Base-by-base conservation (phyloP, 345 rosid genomes). In the Populus ilicifolia region DNA sequence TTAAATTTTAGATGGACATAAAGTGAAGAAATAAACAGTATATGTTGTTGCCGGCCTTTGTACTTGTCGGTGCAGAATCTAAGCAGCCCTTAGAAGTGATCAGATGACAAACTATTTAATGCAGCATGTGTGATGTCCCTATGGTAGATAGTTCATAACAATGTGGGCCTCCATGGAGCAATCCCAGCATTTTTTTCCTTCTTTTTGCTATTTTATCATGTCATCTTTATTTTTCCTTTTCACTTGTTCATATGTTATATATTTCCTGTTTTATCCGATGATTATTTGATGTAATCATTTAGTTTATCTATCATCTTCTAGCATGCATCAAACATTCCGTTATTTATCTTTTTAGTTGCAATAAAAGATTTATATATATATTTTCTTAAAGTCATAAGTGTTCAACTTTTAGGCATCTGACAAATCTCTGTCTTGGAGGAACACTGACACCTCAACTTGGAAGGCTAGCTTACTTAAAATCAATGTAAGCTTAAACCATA, bases 351-450 rank as follows among this genome's bases (percentile, higher is more conserved):
- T 20, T 21, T 54, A 20, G 61, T 7, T 20, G 61, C 25, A 54
- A 54, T 6, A n/a, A 9, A 21, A 59, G 64, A 6, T n/a, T 75
- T 29, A 44, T 44, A 18, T 35, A 23, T 17, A 4, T 33, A 39
- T 48, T 36, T 30, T 9, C 66, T 68, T 80, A 61, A 79, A 61
- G 44, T 74, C 71, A 67, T 74, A 75, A 52, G 17, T 71, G 21
- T 75, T 41, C 52, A 38, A 84, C 75, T 27, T 84, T 80, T 83
- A 92, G 96, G 85, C 81, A 88, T 75, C 80, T 92, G 84, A 87
- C 80, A 80, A 94, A 92, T 88, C 97, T 95, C 46, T 87, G 88
- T 69, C 93, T 95, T 0, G 78, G 80, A 70, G 98, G 99, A 72
- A 90, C 85, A 38, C 83, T 95, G 70, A 87, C 92, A 64, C 91